A percentile compares a stretch with the other conserved stretches of the same genome.
phyloP scores from a whole-genome alignment of 805 yeast species.

The Limtongia smithiae region DNA sequence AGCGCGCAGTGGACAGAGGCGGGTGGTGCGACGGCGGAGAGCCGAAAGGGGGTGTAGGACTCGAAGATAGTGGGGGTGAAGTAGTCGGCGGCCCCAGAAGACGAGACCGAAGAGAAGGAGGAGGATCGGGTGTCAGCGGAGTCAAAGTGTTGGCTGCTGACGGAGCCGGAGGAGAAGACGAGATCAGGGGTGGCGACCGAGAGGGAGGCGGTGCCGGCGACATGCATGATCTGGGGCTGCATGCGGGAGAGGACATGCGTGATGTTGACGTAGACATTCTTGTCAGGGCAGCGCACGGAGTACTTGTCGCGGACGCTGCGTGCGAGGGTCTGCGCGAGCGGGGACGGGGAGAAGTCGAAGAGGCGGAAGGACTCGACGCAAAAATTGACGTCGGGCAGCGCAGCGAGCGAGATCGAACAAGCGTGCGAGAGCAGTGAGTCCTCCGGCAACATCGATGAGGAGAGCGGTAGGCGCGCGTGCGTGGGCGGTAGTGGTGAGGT shows the following conservation, averaged over 20 bases:
- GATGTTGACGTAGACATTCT: too few relatives aligned
- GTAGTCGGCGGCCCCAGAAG: conserved; percentile 1
- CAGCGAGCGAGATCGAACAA: conserved; percentile 5
- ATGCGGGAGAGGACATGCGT: too few relatives aligned
- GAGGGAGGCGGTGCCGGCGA: not conserved
- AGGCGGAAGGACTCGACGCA: conserved; percentile 11
- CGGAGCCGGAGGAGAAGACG: not conserved
- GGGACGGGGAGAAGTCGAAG: conserved; percentile 1
- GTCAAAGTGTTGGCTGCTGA: too few relatives aligned
- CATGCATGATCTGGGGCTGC: not conserved
- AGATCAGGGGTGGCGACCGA: conserved; percentile 1
- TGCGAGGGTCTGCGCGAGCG: conserved; percentile 1
- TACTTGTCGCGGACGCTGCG: too few relatives aligned
- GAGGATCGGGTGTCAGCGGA: conserved; percentile 11
- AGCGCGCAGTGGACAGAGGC: conserved; percentile 28
- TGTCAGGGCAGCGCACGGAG: too few relatives aligned
- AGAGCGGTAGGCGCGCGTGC: too few relatives aligned
- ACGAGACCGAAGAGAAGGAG: conserved; percentile 10
- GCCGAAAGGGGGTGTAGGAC: conserved; percentile 5
- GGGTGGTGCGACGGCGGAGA: conserved; percentile 15
- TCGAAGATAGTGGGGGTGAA: conserved; percentile 18
- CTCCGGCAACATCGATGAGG: too few relatives aligned
- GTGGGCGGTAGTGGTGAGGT: too few relatives aligned
- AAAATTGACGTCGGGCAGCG: not conserved
- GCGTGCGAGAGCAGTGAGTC: too few relatives aligned